These are phyloP conservation scores for Vitis hybrid DNA, from an alignment of 177 flowering plant species.

Conservation along the genomic window DNA sequence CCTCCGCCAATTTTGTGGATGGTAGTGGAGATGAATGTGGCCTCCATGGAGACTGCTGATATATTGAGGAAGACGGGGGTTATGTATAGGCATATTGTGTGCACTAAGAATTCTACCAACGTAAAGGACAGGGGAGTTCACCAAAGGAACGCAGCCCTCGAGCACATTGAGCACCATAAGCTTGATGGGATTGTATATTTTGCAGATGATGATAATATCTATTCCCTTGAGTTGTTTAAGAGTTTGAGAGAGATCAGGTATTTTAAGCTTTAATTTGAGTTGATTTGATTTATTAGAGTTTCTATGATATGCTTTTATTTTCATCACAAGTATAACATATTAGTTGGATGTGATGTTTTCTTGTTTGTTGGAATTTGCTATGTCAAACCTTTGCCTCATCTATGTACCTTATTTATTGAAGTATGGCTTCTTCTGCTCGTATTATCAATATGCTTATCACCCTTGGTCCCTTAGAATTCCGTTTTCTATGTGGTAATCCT, in stretches of 20 bases:
- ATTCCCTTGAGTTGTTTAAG: conserved; percentile 78
- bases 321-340: background rate
- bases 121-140: conserved; percentile 85
- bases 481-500: no score
- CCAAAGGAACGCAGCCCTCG: conserved; percentile 82
- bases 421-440: no score
- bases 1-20: conserved; percentile 87
- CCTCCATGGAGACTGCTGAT: conserved; percentile 71
- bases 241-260: conserved; percentile 79
- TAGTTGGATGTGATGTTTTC: no score
- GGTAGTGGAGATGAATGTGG: conserved; percentile 78
- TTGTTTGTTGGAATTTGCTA: no score
- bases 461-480: no score
- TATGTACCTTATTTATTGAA: no score
- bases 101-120: conserved; percentile 48
- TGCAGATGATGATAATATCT: conserved; percentile 94
- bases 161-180: conserved; percentile 78
- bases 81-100: conserved; percentile 87
- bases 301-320: background rate
- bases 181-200: conserved; percentile 94
- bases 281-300: conserved; percentile 1
- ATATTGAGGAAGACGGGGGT: conserved; percentile 73
- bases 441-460: no score
- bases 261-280: background rate
- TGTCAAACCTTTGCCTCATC: no score